Evolutionary conservation across 805 yeast species (phyloP).

Genomic region (Ogataea salicorniae): DNA sequence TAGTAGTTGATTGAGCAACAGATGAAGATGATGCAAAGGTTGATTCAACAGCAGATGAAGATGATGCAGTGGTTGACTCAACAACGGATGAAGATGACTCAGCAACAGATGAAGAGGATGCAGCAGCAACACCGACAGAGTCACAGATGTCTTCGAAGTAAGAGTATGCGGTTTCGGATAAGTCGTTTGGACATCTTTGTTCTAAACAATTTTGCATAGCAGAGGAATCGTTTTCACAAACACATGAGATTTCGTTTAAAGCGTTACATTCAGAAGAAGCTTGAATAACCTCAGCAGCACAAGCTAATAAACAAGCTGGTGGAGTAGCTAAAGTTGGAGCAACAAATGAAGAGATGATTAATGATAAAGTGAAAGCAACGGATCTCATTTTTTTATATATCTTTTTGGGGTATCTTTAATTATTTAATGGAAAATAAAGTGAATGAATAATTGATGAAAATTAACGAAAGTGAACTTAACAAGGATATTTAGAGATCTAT

Average conservation of each 20-base stretch:
- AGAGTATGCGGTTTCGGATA: slow-evolving; percentile 51
- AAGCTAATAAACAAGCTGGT: slow-evolving; percentile 89
- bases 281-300: slow-evolving; percentile 69
- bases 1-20: slow-evolving; percentile 11
- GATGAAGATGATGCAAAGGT: slow-evolving; percentile 19
- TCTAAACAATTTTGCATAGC: slow-evolving; percentile 59
- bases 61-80: slow-evolving; percentile 25
- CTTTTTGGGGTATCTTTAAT: neutral
- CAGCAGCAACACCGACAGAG: slow-evolving; percentile 38
- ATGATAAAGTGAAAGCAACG: slow-evolving; percentile 19
- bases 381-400: slow-evolving; percentile 16
- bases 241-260: slow-evolving; percentile 61
- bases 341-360: slow-evolving; percentile 35
- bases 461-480: neutral
- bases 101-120: too few relatives aligned
- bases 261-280: slow-evolving; percentile 48
- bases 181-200: slow-evolving; percentile 61
- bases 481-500: too few relatives aligned
- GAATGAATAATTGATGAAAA: neutral
- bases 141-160: slow-evolving; percentile 53
- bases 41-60: slow-evolving; percentile 20
- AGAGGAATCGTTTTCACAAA: slow-evolving; percentile 54
- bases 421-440: neutral
- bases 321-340: slow-evolving; percentile 56
- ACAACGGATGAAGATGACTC: slow-evolving; percentile 28